phyloP scores from a whole-genome alignment of 2,329 filamentous ascomycete species.

The Rhynchosporium agropyri region DNA sequence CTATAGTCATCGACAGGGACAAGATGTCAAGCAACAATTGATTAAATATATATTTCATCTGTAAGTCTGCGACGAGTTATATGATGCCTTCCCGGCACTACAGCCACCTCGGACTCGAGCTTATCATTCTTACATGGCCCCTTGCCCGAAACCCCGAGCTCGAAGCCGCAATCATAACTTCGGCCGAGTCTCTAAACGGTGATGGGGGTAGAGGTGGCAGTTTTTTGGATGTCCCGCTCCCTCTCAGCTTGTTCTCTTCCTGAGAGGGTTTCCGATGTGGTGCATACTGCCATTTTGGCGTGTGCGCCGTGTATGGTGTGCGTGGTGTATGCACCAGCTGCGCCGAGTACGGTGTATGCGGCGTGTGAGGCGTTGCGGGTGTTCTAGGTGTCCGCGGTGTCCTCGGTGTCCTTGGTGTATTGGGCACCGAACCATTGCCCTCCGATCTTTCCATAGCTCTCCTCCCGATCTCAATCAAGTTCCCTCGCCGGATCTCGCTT shows the following conservation, averaged over 20 bases:
- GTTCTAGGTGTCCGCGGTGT: neutral
- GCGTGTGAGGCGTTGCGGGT: neutral
- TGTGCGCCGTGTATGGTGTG: neutral
- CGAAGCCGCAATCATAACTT: neutral
- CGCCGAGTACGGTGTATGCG: neutral
- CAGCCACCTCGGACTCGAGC: slow-evolving; percentile 4
- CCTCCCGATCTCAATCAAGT: slow-evolving; percentile 8
- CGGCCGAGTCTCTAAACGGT: slow-evolving; percentile 1
- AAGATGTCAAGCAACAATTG: too few relatives aligned
- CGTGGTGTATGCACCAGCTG: neutral
- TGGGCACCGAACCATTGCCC: neutral
- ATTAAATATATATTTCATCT: too few relatives aligned
- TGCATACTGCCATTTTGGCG: neutral
- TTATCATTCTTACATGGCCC: neutral
- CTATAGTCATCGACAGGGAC: too few relatives aligned
- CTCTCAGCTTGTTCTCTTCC: neutral
- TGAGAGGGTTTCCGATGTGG: neutral
- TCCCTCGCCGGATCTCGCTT: neutral
- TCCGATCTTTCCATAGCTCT: slow-evolving; percentile 8
- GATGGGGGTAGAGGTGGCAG: neutral
- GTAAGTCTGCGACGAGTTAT: too few relatives aligned
- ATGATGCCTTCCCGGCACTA: neutral
- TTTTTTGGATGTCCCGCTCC: neutral
- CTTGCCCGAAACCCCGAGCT: neutral
- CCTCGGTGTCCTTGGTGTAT: neutral